A percentile compares a stretch with the other conserved stretches of the same genome.
Conservation (phyloP, 2,329 filamentous ascomycete genomes). For the Phialocephala subalpina region DNA sequence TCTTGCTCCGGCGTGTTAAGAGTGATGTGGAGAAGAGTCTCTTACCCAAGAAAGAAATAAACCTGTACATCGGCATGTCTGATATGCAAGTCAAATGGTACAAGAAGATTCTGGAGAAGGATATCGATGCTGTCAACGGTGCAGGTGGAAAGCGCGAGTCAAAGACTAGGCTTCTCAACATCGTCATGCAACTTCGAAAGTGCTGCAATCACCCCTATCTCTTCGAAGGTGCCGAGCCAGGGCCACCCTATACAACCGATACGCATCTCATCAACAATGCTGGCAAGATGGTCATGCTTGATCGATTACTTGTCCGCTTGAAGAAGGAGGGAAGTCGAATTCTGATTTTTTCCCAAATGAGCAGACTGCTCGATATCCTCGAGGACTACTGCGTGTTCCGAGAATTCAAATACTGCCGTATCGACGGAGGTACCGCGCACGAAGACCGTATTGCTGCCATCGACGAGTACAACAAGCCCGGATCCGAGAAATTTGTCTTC, state of each 20-base stretch:
- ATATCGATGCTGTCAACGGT: slow-evolving; percentile 98
- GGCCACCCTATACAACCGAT: slow-evolving; percentile 96
- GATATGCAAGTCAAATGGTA: slow-evolving; percentile 99
- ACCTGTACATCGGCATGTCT: slow-evolving; percentile 97
- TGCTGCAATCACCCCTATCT: slow-evolving; percentile 99
- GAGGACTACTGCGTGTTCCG: slow-evolving; percentile 99
- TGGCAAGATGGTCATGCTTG: slow-evolving; percentile 96
- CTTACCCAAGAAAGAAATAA: slow-evolving; percentile 96
- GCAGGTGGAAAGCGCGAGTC: slow-evolving; percentile 96
- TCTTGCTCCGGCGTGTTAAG: slow-evolving; percentile 95
- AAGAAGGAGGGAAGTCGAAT: slow-evolving; percentile 89
- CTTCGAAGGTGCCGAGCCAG: slow-evolving; percentile 96
- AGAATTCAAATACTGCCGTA: slow-evolving; percentile 94
- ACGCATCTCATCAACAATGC: slow-evolving; percentile 94
- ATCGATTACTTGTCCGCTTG: slow-evolving; percentile 87
- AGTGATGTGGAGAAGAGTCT: slow-evolving; percentile 98
- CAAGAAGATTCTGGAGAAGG: slow-evolving; percentile 97
- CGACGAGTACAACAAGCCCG: slow-evolving; percentile 97
- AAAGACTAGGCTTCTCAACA: slow-evolving; percentile 95
- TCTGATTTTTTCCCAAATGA: slow-evolving; percentile 99
- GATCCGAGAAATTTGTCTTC: slow-evolving; percentile 96
- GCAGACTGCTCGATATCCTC: slow-evolving; percentile 92
- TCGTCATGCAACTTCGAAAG: slow-evolving; percentile 99
- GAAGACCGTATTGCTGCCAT: slow-evolving; percentile 98
- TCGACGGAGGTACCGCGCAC: slow-evolving; percentile 95